Base-by-base conservation (phyloP, 2,329 filamentous ascomycete genomes). In the Clarireedia sp. region DNA sequence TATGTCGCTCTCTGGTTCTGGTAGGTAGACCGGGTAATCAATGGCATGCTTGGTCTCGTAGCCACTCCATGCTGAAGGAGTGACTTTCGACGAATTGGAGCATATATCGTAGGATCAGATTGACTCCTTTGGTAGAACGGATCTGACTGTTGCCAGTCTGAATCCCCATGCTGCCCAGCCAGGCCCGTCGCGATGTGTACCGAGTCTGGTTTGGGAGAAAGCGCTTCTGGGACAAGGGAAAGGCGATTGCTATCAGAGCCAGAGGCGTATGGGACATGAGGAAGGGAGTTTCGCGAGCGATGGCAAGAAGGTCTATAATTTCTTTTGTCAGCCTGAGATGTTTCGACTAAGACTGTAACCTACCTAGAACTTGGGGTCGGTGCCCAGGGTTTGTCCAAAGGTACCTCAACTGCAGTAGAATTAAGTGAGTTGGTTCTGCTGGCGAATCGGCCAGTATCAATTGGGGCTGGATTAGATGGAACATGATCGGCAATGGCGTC, bases 61-160 rank as follows among this genome's bases (percentile, higher is more conserved):
- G 66, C 67, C 48, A 69, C 59, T 21, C 66, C 67, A 55, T 64
- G 67, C 36, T 66, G 64, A 23, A 64, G 56, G 16, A 69, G 59
- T 19, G 67, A 69, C 10, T 65, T 57, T 19, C 67, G 60, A 45
- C 67, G 57, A 21, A 66, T 67, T 3, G 65, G 65, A 2, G 55
- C 58, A 57, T 64, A 67, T 48, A 64, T 44, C n/a, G 59, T 51
- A 6, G 60, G 53, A 26, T 65, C 61, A 10, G 64, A 64, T 38
- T 59, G 58, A 16, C 57, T 62, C 55, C 53, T 56, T 17, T 59
- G 50, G 19, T 12, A 55, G 12, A 36, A 50, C 23, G 52, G 46
- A 33, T 55, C 52, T 10, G 52, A 50, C 2, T 37, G n/a, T 23
- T 55, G 52, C 52, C 46, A 50, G 50, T 55, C 52, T 19, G 43